Conservation (phyloP, 2,329 filamentous ascomycete species). For the Aspergillus tanneri region DNA sequence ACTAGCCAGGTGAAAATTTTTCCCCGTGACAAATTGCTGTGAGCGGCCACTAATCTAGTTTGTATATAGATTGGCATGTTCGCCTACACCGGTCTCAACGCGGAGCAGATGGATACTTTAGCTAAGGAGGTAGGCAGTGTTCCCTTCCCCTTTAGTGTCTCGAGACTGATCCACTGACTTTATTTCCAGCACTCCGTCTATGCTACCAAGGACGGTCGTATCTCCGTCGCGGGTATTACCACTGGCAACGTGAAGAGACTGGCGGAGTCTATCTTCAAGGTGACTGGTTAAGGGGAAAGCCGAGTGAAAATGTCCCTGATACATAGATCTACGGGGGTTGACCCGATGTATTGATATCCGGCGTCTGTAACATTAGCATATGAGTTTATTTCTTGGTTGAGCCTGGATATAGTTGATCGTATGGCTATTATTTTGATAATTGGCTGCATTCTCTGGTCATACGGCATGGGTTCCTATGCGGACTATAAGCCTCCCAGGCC, state of each 20-base stretch:
- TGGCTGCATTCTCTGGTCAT: no score
- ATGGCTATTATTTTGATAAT: not conserved
- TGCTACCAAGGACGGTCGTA: constrained; percentile 72
- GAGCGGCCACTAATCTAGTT: constrained; percentile 2
- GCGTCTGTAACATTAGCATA: constrained; percentile 25
- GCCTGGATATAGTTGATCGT: not conserved
- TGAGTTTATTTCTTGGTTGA: constrained; percentile 1
- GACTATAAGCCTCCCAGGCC: not conserved
- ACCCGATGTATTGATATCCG: constrained; percentile 25
- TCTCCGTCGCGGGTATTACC: constrained; percentile 53
- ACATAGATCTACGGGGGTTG: constrained; percentile 18
- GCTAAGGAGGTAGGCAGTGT: constrained; percentile 69
- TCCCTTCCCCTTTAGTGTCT: not conserved
- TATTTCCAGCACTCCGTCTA: constrained; percentile 79
- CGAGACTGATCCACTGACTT: constrained; percentile 12
- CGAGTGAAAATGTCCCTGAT: constrained; percentile 11
- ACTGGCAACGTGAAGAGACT: constrained; percentile 51
- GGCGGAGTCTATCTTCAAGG: constrained; percentile 52
- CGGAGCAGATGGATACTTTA: constrained; percentile 86
- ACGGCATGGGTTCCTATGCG: no score
- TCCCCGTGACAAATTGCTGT: not conserved
- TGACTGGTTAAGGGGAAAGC: constrained; percentile 43
- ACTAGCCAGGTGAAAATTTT: constrained; percentile 66
- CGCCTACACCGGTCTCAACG: constrained; percentile 88
- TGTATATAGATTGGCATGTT: constrained; percentile 86